Percentiles rank a stretch among this genome's conserved stretches.
Conservation (phyloP, 768 basidiomycete species). For the Myochromella boudieri region DNA sequence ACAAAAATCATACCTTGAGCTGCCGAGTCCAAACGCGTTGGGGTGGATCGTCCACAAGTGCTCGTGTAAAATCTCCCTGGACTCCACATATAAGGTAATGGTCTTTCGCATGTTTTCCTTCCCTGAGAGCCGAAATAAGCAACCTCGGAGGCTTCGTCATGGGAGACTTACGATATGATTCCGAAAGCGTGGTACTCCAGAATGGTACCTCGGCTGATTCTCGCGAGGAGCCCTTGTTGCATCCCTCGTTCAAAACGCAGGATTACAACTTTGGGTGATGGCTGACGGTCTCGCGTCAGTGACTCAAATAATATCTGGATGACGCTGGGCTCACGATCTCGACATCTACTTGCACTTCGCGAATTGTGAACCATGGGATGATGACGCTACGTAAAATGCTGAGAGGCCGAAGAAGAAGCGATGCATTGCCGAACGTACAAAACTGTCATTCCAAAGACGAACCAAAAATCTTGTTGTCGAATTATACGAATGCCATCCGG, state of each 20-base stretch:
- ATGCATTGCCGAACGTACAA: conserved; percentile 44
- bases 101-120: conserved; percentile 68
- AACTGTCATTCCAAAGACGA: conserved; percentile 67
- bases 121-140: conserved; percentile 37
- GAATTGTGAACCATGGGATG: conserved; percentile 76
- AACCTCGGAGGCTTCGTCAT: conserved; percentile 1
- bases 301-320: not conserved
- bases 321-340: conserved; percentile 56
- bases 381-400: conserved; percentile 44
- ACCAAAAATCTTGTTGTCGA: conserved; percentile 80
- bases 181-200: conserved; percentile 89
- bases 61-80: conserved; percentile 79
- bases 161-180: conserved; percentile 66
- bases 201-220: conserved; percentile 72
- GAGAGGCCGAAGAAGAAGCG: conserved; percentile 12
- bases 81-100: conserved; percentile 87
- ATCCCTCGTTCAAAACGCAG: conserved; percentile 82
- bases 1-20: conserved; percentile 55
- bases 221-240: conserved; percentile 81
- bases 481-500: conserved; percentile 56
- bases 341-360: conserved; percentile 74
- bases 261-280: conserved; percentile 78
- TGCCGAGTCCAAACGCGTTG: conserved; percentile 75
- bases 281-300: conserved; percentile 36
- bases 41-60: conserved; percentile 72